Conservation (phyloP, 805 yeast genomes). For the Pichia pseudocactophila region DNA sequence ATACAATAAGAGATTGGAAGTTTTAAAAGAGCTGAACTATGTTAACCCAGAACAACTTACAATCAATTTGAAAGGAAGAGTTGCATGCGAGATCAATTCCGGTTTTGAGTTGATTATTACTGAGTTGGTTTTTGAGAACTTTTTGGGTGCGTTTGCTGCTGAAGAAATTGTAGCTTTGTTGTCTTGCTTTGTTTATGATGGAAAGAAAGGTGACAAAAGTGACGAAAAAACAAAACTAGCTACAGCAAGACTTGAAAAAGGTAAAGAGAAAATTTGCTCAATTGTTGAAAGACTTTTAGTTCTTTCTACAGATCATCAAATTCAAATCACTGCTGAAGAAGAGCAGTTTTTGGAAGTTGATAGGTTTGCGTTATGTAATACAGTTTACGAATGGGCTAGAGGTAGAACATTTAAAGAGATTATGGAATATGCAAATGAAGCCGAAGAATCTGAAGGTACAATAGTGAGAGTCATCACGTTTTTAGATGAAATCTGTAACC, state of each 20-base stretch:
- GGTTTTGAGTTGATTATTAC: conserved; percentile 90
- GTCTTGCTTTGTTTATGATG: conserved; percentile 91
- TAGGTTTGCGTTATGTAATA: conserved; percentile 85
- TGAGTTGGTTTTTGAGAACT: conserved; percentile 83
- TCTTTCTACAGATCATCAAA: conserved; percentile 59
- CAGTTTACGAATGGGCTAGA: conserved; percentile 96
- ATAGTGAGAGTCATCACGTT: conserved; percentile 93
- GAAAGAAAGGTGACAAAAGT: conserved; percentile 39
- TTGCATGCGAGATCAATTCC: conserved; percentile 75
- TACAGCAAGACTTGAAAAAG: conserved; percentile 75
- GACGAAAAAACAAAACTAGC: conserved; percentile 39
- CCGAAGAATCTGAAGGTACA: conserved; percentile 68
- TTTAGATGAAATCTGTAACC: conserved; percentile 89
- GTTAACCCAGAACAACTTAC: conserved; percentile 63
- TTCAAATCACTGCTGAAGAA: conserved; percentile 74
- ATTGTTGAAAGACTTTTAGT: conserved; percentile 56
- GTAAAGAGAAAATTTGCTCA: conserved; percentile 55
- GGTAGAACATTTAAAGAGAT: conserved; percentile 89
- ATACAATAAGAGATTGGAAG: conserved; percentile 80
- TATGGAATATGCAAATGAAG: conserved; percentile 80
- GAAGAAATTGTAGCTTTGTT: conserved; percentile 94
- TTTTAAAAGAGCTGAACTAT: conserved; percentile 69
- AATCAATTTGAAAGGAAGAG: conserved; percentile 82
- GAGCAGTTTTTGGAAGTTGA: conserved; percentile 73
- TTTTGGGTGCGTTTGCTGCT: conserved; percentile 85